Conservation (phyloP, 2,329 filamentous ascomycete species). For the Pyricularia sp. region DNA sequence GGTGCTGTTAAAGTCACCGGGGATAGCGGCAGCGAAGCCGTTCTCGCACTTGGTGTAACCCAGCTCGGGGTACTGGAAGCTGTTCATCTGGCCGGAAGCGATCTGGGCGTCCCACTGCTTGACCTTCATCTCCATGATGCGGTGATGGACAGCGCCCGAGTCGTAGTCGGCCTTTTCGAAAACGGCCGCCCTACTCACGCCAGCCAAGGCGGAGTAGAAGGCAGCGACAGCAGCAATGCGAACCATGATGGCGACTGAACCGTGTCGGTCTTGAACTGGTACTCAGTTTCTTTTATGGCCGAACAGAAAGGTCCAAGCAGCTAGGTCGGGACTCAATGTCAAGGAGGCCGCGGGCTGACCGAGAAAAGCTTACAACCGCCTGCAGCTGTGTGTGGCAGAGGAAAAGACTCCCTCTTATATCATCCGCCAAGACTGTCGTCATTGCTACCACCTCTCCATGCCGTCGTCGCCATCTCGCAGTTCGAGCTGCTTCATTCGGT, state of each 20-base stretch:
- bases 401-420: background rate
- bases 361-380: background rate
- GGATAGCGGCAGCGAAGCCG: slow-evolving; percentile 2
- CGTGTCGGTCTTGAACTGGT: background rate
- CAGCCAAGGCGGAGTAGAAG: slow-evolving; percentile 2
- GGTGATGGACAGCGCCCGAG: background rate
- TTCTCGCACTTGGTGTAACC: background rate
- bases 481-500: background rate
- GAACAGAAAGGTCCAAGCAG: background rate
- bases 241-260: slow-evolving; percentile 1
- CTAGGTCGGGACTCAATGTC: background rate
- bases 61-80: slow-evolving; percentile 1
- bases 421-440: background rate
- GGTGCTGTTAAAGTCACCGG: slow-evolving; percentile 2
- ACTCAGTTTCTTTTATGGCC: background rate
- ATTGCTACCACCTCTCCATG: background rate
- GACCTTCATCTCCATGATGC: slow-evolving; percentile 3
- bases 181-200: background rate
- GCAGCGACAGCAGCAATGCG: background rate
- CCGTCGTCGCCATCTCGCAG: background rate
- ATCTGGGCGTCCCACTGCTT: background rate
- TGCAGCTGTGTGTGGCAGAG: background rate
- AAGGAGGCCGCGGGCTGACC: background rate
- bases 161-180: background rate
- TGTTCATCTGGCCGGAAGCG: background rate